Percentiles rank a stretch among this genome's conserved stretches.
Evolutionary conservation across 1,284 basidiomycete genomes (phyloP).

Genomic region (Cutaneotrichosporon cyanovorans): DNA sequence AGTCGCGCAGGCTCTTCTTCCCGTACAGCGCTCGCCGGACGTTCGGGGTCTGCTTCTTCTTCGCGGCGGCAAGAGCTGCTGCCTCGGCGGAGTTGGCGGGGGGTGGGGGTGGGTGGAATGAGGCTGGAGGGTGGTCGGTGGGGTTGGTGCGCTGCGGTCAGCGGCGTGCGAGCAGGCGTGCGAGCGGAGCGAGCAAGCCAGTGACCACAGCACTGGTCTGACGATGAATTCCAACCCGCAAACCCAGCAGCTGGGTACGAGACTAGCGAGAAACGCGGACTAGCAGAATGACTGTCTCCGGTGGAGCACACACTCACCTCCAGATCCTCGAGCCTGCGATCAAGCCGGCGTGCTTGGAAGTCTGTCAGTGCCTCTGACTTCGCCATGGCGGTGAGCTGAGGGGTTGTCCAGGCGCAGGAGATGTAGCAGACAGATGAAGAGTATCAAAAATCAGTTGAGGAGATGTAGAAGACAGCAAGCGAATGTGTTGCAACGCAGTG

Average conservation of each 20-base stretch:
- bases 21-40: conserved; percentile 37
- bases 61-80: conserved; percentile 12
- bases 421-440: no score
- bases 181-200: background rate
- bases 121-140: conserved; percentile 38
- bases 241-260: background rate
- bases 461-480: no score
- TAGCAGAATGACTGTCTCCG: no score
- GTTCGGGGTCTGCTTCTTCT: conserved; percentile 43
- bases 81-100: conserved; percentile 1
- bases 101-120: conserved; percentile 27
- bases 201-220: no score
- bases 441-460: no score
- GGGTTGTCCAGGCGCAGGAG: no score
- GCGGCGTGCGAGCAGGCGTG: background rate
- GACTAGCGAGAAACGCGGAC: background rate
- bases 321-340: conserved; percentile 39
- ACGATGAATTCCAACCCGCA: background rate
- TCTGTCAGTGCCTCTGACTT: conserved; percentile 29
- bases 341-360: conserved; percentile 31
- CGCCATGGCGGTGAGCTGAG: conserved; percentile 1
- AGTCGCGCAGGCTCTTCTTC: conserved; percentile 41
- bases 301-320: conserved; percentile 41
- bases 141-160: conserved; percentile 39
- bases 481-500: no score